Evolutionary conservation across 2,329 filamentous ascomycete species (phyloP), one percentile per base, ranked within the genome.

Genomic region (Verticillium klebahnii): DNA sequence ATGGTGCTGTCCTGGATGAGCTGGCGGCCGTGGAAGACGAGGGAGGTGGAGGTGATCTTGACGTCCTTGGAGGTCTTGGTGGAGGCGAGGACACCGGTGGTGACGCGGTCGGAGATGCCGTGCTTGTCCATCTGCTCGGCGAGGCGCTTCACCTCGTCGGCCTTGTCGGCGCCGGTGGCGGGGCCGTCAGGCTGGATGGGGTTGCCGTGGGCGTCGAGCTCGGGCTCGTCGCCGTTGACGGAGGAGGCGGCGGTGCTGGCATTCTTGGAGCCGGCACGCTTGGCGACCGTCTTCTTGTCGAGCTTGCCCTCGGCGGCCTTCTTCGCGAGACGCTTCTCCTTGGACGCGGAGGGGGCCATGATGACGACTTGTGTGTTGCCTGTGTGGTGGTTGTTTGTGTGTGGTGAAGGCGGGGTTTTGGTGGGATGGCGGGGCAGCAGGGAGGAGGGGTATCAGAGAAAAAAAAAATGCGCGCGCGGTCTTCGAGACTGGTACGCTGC

Each of bases 11-110:
- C 95, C 74, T 89, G 94, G 80, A 99, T 91, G 64, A 99, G 88
- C 69, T 98, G 95, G 70, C 91, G 92, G 71, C 96, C 95, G 85
- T 99, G 96, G 87, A 99, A 99, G 67, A 97, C 94, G 69, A 99
- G 83, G 66, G 91, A 96, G 72, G 89, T 86, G 61, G 93, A 97
- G 68, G 89, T 96, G 76, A 99, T 95, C 85, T 99, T 99, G 78
- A 97, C 92, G 78, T 99, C 95, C 79, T 92, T 90, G 81, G 91
- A 96, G 69, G 91, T 84, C 66, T 85, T 78, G 66, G 94, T 87
- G 55, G 95, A 99, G 40, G 93, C 85, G 65, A 99, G 83, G 61
- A 99, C 95, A 86, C 95, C 95, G 64, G 95, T 99, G 64, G 96
- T 99, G 77, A 99, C 95, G 77, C 95, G 91, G 79, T 99, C 95